Base-by-base conservation (phyloP, 352 stramenopile genomes). In the Phytophthora brassicae region DNA sequence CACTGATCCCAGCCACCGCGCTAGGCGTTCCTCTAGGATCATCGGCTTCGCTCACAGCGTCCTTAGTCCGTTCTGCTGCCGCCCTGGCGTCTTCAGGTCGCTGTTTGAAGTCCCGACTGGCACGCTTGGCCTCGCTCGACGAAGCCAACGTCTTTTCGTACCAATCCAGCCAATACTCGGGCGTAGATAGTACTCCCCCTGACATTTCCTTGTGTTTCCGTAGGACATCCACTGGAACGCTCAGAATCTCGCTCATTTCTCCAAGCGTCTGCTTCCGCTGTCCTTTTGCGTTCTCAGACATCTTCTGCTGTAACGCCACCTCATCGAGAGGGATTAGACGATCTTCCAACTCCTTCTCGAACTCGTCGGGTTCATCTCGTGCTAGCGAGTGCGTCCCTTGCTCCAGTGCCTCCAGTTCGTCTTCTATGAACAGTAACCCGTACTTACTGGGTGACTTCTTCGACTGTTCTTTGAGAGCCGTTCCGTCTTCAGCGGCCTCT, bases 51-150 rank as follows among this genome's bases (percentile, higher is more conserved):
- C n/a, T n/a, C n/a, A n/a, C n/a, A n/a, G n/a, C n/a, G n/a, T n/a
- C n/a, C n/a, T n/a, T n/a, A n/a, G n/a, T n/a, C n/a, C n/a, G n/a
- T n/a, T n/a, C n/a, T n/a, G n/a, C n/a, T n/a, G n/a, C n/a, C n/a
- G n/a, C n/a, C n/a, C n/a, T n/a, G n/a, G n/a, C n/a, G n/a, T n/a
- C n/a, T n/a, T n/a, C n/a, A n/a, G n/a, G n/a, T n/a, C n/a, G n/a
- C n/a, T n/a, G n/a, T n/a, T n/a, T n/a, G 36, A 57, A 57, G 23
- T 57, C 23, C 5, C 36, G 49, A 13, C 41, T 57, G 2, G 36
- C 36, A 6, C 49, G 49, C 16, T 38, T 57, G 7, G 49, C 49
- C 23, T 57, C 49, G 1, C 13, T 4, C 9, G 35, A 28, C 5
- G 19, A n/a, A 1, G 14, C 35, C 22, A 57, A n/a, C 5, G 49